These are phyloP conservation scores for Mycena galericulata DNA, from an alignment of 768 basidiomycete species.

Conservation along the genomic window DNA sequence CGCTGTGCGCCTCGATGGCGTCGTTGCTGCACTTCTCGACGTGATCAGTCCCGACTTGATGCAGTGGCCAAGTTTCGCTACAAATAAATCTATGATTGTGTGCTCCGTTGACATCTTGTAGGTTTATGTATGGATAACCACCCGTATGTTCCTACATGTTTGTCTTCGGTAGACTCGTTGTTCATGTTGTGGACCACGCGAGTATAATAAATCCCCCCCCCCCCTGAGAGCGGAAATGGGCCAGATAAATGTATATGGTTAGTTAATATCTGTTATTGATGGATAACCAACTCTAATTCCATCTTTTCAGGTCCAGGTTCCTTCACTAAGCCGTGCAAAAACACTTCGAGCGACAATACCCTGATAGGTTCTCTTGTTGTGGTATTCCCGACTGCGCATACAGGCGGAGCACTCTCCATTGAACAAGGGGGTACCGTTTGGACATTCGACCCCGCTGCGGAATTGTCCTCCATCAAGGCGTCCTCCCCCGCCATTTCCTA, in stretches of 20 bases:
- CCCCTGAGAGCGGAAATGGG: not conserved
- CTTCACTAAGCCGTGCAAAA: slow-evolving; percentile 49
- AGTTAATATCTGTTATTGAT: not conserved
- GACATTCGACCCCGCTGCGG: slow-evolving; percentile 51
- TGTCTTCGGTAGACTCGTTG: too few relatives aligned
- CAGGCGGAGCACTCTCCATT: slow-evolving; percentile 58
- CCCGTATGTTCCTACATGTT: too few relatives aligned
- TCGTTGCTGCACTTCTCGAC: not conserved
- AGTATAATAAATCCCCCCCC: too few relatives aligned
- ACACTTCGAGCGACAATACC: slow-evolving; percentile 55
- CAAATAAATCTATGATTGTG: not conserved
- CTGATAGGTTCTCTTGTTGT: slow-evolving; percentile 68
- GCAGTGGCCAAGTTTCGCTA: not conserved
- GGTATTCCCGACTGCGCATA: slow-evolving; percentile 59
- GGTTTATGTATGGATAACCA: too few relatives aligned
- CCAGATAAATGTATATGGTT: slow-evolving; percentile 1
- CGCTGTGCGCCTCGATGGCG: not conserved
- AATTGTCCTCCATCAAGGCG: slow-evolving; percentile 9
- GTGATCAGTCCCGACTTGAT: not conserved
- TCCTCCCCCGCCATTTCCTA: slow-evolving; percentile 52
- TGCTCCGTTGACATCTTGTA: too few relatives aligned
- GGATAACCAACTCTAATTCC: not conserved
- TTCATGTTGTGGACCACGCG: too few relatives aligned
- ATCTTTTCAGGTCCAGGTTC: not conserved
- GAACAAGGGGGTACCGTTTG: slow-evolving; percentile 48